Percentiles rank a stretch among this genome's conserved stretches.
These are phyloP conservation scores for Gnetum montanum DNA, from an alignment of 75 land plant genomes.

Conservation along the genomic window DNA sequence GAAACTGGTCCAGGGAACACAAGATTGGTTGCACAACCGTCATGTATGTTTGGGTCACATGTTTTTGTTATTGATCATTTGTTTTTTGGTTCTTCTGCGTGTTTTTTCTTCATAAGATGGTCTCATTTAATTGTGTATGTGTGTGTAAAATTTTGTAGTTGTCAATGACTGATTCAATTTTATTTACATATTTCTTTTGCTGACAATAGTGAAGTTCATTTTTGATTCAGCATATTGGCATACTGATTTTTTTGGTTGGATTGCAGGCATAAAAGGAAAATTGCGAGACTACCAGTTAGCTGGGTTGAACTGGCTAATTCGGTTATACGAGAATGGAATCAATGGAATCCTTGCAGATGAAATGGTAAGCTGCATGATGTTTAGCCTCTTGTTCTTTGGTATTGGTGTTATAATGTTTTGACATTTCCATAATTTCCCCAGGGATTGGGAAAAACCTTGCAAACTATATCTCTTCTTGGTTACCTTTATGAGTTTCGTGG, in stretches of 20 bases:
- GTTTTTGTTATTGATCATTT: background rate
- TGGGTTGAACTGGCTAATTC: slow-evolving; percentile 95
- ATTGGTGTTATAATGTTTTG: background rate
- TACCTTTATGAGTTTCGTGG: slow-evolving; percentile 91
- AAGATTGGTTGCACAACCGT: slow-evolving; percentile 70
- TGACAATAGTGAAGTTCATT: background rate
- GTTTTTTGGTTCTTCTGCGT: too few species aligned
- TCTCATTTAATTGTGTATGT: background rate
- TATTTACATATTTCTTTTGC: background rate
- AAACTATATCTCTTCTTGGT: slow-evolving; percentile 93
- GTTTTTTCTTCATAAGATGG: too few species aligned
- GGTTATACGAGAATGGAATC: slow-evolving; percentile 98
- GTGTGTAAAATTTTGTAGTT: background rate
- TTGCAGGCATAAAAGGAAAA: slow-evolving; percentile 82
- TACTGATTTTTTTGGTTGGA: background rate
- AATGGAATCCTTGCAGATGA: slow-evolving; percentile 99
- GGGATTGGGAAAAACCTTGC: slow-evolving; percentile 97
- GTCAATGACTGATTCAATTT: background rate
- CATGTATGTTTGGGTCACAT: slow-evolving; percentile 40
- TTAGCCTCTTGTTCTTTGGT: background rate
- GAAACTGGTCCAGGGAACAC: slow-evolving; percentile 70
- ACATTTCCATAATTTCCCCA: slow-evolving; percentile 7
- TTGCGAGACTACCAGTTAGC: slow-evolving; percentile 99
- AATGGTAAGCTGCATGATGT: slow-evolving; percentile 49
- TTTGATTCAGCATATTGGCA: background rate